Evolutionary conservation across 148 eudicot species (phyloP), one percentile per base, ranked within the genome.

Genomic region (Rhododendron simsii): DNA sequence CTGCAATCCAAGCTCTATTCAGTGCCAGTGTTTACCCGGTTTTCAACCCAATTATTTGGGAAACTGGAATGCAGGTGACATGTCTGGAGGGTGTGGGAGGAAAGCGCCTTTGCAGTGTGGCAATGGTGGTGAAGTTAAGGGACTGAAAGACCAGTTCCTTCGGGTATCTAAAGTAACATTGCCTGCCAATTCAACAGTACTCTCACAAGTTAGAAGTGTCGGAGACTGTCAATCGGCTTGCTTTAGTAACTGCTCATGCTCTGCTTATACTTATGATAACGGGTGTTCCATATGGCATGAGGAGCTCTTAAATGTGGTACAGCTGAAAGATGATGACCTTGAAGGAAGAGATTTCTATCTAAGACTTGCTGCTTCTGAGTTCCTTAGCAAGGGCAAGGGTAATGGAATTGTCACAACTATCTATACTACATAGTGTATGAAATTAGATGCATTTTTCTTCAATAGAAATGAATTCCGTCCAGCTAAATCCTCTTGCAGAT

Each of bases 361-460:
- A 18, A 82, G 81, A 53, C 91, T 90, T 44, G 87, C 90, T 51
- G 89, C 91, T 61, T 88, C 90, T 2, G 91, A 90, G 21, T 88
- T 90, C 5, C 47, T 0, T 35, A 75, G 48, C 11, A 0, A 75
- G 23, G 48, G 48, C 45, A 75, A 75, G 26, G 45, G 45, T 75
- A 18, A 35, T 35, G 18, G 41, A 4, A 39, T 39, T 3, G 5
- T 39, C 41, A 39, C 37, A 69, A 11, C 33, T 69, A 13, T 30
- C 14, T 69, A 9, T 4, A 4, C 9, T 10, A 28, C 75, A 28
- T 30, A 30, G 75, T 28, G 75, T 13, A 12, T 9, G 14, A 10
- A 69, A 69, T 69, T 69, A 69, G 33, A n/a, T 69, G 33, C 75
- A 69, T 69, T 69, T 5, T 26, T 28, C 10, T 9, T 28, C 5